Percentiles rank a stretch among this genome's conserved stretches.
phyloP scores from a whole-genome alignment of 2,329 filamentous ascomycete species.

The Pseudocercospora cruenta region DNA sequence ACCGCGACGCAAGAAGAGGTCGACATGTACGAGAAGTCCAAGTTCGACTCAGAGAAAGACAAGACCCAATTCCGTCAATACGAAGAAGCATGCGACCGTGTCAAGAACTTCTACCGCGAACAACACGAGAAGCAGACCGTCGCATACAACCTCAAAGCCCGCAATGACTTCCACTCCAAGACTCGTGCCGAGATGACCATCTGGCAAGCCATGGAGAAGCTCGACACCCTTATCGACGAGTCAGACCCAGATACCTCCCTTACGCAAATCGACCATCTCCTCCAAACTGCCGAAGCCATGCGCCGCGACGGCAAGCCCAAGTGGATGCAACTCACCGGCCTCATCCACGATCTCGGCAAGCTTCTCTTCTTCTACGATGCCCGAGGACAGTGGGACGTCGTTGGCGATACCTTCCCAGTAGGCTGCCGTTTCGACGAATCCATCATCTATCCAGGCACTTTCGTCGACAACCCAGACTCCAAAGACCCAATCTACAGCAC shows the following conservation, averaged over 20 bases:
- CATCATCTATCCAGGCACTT: conserved; percentile 82
- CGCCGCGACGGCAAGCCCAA: conserved; percentile 79
- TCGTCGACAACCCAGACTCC: conserved; percentile 75
- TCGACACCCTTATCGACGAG: conserved; percentile 88
- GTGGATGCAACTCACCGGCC: conserved; percentile 78
- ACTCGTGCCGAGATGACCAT: conserved; percentile 77
- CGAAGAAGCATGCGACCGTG: conserved; percentile 77
- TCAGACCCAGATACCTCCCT: conserved; percentile 87
- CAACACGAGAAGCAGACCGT: conserved; percentile 74
- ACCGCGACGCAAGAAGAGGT: conserved; percentile 49
- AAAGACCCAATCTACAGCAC: conserved; percentile 73
- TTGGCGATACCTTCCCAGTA: conserved; percentile 82
- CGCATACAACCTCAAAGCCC: conserved; percentile 81
- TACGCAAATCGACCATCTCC: conserved; percentile 84
- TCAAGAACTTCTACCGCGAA: conserved; percentile 83
- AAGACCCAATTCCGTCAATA: conserved; percentile 82
- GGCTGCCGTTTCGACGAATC: conserved; percentile 73
- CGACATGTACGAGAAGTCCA: conserved; percentile 60
- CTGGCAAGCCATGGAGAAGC: conserved; percentile 91
- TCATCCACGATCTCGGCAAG: conserved; percentile 81
- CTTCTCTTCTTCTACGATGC: conserved; percentile 79
- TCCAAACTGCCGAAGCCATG: conserved; percentile 88
- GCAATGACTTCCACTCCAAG: conserved; percentile 69
- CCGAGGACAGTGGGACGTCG: conserved; percentile 91
- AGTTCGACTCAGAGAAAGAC: conserved; percentile 76